A percentile compares a stretch with the other conserved stretches of the same genome.
These are phyloP conservation scores for Coemansia umbellata DNA, from an alignment of 192 early-diverging fungal genomes.

Conservation along the genomic window DNA sequence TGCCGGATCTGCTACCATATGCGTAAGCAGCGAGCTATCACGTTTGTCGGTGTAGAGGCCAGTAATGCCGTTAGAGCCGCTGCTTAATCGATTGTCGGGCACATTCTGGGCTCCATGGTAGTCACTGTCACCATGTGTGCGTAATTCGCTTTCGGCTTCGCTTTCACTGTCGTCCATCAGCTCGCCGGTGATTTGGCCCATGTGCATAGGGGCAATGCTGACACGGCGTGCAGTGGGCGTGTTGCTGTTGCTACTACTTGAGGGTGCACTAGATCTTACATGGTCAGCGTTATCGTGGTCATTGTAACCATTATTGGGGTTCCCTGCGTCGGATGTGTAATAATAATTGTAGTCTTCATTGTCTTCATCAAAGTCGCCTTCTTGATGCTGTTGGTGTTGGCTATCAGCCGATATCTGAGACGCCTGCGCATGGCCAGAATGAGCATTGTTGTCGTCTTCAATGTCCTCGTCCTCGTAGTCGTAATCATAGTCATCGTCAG, in stretches of 20 bases:
- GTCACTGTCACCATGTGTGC: neutral
- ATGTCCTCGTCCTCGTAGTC: conserved; percentile 29
- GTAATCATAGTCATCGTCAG: conserved; percentile 35
- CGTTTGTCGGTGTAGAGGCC: conserved; percentile 2
- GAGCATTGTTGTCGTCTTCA: conserved; percentile 4
- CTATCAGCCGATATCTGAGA: neutral
- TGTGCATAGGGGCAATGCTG: conserved; percentile 31
- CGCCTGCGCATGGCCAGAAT: conserved; percentile 3
- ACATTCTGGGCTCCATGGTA: neutral
- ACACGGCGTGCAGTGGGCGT: conserved; percentile 21
- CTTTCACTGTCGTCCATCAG: conserved; percentile 18
- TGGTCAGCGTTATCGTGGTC: conserved; percentile 8
- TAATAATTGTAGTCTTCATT: conserved; percentile 41
- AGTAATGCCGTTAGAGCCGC: neutral
- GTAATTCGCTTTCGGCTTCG: conserved; percentile 3
- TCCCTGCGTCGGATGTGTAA: conserved; percentile 31
- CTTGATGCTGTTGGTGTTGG: neutral
- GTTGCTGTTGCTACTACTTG: too few species aligned
- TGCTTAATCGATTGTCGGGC: neutral
- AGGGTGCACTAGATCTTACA: neutral
- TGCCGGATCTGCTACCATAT: conserved; percentile 11
- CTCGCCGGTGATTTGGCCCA: conserved; percentile 35
- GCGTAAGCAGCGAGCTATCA: conserved; percentile 19
- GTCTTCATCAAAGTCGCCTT: conserved; percentile 21
- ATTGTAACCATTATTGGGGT: conserved; percentile 6